phyloP scores from a whole-genome alignment of 78 protist species.

The Cavenderia fasciculata region DNA sequence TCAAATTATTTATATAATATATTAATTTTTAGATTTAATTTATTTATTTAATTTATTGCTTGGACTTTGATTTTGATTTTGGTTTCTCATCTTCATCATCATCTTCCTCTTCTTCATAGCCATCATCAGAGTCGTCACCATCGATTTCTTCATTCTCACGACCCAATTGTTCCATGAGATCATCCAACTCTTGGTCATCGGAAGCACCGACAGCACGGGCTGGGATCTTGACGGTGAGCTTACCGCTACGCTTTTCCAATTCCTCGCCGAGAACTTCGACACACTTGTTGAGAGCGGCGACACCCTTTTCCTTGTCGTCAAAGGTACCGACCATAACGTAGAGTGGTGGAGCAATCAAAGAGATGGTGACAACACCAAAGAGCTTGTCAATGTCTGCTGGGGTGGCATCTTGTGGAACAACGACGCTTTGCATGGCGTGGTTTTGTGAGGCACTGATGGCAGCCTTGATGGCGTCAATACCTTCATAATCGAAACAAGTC shows the following conservation, averaged over 20 bases:
- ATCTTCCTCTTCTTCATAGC: slow-evolving; percentile 1
- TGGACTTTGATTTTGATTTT: slow-evolving; percentile 9
- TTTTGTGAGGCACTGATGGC: slow-evolving; percentile 91
- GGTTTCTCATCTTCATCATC: slow-evolving; percentile 44
- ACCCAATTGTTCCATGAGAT: slow-evolving; percentile 71
- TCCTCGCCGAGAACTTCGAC: slow-evolving; percentile 74
- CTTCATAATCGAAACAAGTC: slow-evolving; percentile 95
- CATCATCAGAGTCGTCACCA: slow-evolving; percentile 75
- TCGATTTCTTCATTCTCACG: slow-evolving; percentile 75
- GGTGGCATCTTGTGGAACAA: slow-evolving; percentile 16
- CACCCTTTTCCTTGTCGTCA: slow-evolving; percentile 90
- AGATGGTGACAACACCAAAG: slow-evolving; percentile 60
- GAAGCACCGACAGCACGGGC: slow-evolving; percentile 80
- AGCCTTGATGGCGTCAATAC: slow-evolving; percentile 95
- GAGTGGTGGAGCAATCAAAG: slow-evolving; percentile 93
- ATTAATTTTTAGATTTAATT: neutral
- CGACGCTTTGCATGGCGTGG: slow-evolving; percentile 1
- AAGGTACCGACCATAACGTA: slow-evolving; percentile 90
- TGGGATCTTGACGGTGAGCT: slow-evolving; percentile 47
- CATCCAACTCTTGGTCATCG: slow-evolving; percentile 74
- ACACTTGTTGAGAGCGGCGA: slow-evolving; percentile 74
- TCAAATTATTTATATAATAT: neutral
- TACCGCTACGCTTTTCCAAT: slow-evolving; percentile 71
- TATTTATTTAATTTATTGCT: slow-evolving; percentile 5
- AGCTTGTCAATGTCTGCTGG: slow-evolving; percentile 35